Evolutionary conservation across 129 eudicot species (phyloP).

Genomic region (Helianthus annuus): HanXRQr2.0-SUNRISE NC_035446.2:133366087-133366586

Average conservation of each 20-base stretch:
- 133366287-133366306: neutral
- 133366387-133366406: constrained; percentile 8
- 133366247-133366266: neutral
- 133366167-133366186: constrained; percentile 14
- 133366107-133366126: constrained; percentile 20
- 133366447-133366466: constrained; percentile 74
- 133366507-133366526: neutral
- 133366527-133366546: neutral
- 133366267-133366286: constrained; percentile 1
- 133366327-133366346: neutral
- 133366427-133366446: constrained; percentile 21
- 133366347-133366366: neutral
- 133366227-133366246: neutral
- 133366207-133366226: constrained; percentile 12
- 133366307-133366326: neutral
- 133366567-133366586: too few relatives aligned
- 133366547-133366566: too few relatives aligned
- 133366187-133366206: constrained; percentile 26
- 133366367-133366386: constrained; percentile 9
- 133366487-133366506: constrained; percentile 27
- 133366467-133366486: constrained; percentile 60
- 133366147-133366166: constrained; percentile 18
- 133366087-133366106: constrained; percentile 25
- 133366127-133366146: constrained; percentile 13
- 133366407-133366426: constrained; percentile 17